A percentile compares a stretch with the other conserved stretches of the same genome.
phyloP scores from a whole-genome alignment of 768 basidiomycete genomes.

The Podaxis sp. region DNA sequence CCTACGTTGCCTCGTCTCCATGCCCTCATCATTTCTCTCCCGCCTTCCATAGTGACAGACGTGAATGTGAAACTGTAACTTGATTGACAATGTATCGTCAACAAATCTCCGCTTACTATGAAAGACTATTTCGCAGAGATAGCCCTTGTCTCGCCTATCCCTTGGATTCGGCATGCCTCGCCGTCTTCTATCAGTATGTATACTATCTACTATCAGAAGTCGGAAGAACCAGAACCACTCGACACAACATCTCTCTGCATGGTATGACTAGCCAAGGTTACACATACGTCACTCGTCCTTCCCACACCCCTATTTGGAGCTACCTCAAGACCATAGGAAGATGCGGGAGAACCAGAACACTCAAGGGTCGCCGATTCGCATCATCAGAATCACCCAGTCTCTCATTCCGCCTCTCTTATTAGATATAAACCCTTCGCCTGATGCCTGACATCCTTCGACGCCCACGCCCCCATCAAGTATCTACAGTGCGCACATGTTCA shows the following conservation, averaged over 20 bases:
- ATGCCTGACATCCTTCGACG: no score
- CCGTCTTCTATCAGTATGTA: not conserved
- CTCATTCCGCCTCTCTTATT: not conserved
- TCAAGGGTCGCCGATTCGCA: not conserved
- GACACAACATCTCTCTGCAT: not conserved
- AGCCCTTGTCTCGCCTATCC: not conserved
- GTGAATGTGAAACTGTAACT: not conserved
- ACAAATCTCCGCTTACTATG: not conserved
- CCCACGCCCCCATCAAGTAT: not conserved
- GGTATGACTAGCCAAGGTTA: not conserved
- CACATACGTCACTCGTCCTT: not conserved
- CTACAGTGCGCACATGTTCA: not conserved
- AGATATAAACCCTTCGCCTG: not conserved
- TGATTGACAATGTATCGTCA: not conserved
- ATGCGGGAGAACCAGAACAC: not conserved
- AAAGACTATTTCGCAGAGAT: not conserved
- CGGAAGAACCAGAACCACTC: not conserved
- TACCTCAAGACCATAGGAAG: not conserved
- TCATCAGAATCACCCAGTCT: not conserved
- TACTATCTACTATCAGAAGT: not conserved
- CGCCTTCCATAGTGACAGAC: not conserved
- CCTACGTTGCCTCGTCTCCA: not conserved
- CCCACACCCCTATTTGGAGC: not conserved
- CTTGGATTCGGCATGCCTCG: not conserved
- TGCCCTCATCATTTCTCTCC: not conserved